A percentile compares a stretch with the other conserved stretches of the same genome.
Conservation (phyloP, 192 early-diverging fungal species). For the Obelidium mucronatum region DNA sequence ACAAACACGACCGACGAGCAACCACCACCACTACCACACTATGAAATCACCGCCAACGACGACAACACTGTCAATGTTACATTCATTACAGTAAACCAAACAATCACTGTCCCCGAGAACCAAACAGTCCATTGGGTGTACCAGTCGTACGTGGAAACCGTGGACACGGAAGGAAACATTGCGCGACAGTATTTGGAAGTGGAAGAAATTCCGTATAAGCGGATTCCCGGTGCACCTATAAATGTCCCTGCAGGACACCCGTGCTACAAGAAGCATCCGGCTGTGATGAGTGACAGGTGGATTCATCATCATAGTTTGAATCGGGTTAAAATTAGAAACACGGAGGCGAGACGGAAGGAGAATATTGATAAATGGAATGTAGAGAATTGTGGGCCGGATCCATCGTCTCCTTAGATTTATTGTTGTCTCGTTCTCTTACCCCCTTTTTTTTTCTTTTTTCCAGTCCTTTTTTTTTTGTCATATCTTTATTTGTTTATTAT, state of each 20-base stretch:
- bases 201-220: background rate
- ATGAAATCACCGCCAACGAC: background rate
- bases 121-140: background rate
- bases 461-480: background rate
- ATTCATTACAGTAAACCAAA: background rate
- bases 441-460: too few species aligned
- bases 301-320: conserved; percentile 4
- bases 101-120: background rate
- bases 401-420: background rate
- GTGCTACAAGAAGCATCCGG: background rate
- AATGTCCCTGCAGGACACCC: conserved; percentile 13
- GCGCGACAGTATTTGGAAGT: background rate
- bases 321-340: background rate
- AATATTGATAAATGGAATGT: background rate
- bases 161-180: background rate
- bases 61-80: background rate
- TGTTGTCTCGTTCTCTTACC: too few species aligned
- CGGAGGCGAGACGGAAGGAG: background rate
- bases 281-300: background rate
- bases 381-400: background rate
- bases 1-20: background rate
- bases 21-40: background rate
- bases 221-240: background rate
- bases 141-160: conserved; percentile 1
- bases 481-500: background rate